These are phyloP conservation scores for Aspergillus tamarii DNA, from an alignment of 2,329 filamentous ascomycete genomes.

Conservation along the genomic window DNA sequence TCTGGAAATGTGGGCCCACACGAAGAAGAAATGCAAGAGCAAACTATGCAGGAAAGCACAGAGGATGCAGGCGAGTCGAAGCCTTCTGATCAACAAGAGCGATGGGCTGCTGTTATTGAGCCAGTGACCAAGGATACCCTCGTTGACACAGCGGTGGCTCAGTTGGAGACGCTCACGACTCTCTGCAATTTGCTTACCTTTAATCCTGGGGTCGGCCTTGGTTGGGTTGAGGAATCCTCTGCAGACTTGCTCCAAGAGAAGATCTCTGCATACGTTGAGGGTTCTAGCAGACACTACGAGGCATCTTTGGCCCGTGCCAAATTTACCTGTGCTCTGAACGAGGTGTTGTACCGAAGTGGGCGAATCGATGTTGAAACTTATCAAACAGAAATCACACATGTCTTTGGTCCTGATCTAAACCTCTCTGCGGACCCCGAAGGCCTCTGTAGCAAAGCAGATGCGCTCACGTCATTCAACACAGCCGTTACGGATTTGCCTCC, in stretches of 20 bases:
- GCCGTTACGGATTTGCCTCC: conserved; percentile 44
- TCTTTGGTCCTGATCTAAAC: conserved; percentile 46
- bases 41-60: conserved; percentile 14
- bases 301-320: conserved; percentile 58
- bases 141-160: conserved; percentile 69
- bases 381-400: conserved; percentile 46
- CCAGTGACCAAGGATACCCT: conserved; percentile 67
- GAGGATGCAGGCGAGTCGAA: conserved; percentile 25
- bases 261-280: conserved; percentile 56
- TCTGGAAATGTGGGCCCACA: conserved; percentile 23
- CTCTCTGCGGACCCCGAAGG: conserved; percentile 51
- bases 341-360: conserved; percentile 58
- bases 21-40: conserved; percentile 18
- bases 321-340: conserved; percentile 60
- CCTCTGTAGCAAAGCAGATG: conserved; percentile 60
- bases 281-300: conserved; percentile 52
- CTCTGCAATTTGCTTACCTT: conserved; percentile 54
- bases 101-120: conserved; percentile 70
- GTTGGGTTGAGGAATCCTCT: conserved; percentile 63
- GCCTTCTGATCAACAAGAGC: conserved; percentile 48
- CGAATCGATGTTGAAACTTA: conserved; percentile 58
- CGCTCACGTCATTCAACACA: conserved; percentile 58
- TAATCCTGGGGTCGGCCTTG: conserved; percentile 48
- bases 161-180: conserved; percentile 59
- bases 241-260: conserved; percentile 56